Conservation (phyloP, 75 land plant species). For the Selaginella moellendorffii region DNA sequence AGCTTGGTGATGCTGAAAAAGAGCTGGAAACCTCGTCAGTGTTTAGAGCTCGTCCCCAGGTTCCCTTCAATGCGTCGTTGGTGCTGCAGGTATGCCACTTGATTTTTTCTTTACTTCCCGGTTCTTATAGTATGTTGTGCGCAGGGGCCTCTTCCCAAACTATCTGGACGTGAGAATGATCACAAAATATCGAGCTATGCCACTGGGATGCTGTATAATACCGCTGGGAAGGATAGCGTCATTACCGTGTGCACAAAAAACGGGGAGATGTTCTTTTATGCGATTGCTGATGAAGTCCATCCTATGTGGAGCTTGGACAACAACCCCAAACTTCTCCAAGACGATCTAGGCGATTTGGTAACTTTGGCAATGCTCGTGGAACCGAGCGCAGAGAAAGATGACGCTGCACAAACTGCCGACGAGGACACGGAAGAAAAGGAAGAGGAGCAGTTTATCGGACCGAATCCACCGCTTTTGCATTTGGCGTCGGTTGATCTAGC, state of each 20-base stretch:
- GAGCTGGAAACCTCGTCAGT: constrained; percentile 17
- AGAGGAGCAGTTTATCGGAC: constrained; percentile 25
- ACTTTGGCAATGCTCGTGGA: constrained; percentile 89
- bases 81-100: constrained; percentile 47
- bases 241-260: constrained; percentile 56
- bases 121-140: neutral
- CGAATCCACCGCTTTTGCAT: constrained; percentile 49
- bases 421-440: constrained; percentile 2
- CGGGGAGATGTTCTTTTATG: constrained; percentile 75
- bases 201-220: constrained; percentile 48
- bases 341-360: constrained; percentile 34
- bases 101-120: neutral
- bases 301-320: constrained; percentile 55
- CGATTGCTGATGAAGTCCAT: constrained; percentile 88
- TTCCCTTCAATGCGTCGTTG: constrained; percentile 62
- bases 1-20: constrained; percentile 16
- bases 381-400: constrained; percentile 13
- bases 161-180: constrained; percentile 12
- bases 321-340: constrained; percentile 54
- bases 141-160: constrained; percentile 72
- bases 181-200: constrained; percentile 20
- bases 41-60: constrained; percentile 53
- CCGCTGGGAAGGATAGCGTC: constrained; percentile 70
- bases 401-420: neutral
- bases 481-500: constrained; percentile 79